These are phyloP conservation scores for Amaranthus tricolor DNA, from an alignment of 179 eudicot genomes.

Conservation along the genomic window DNA sequence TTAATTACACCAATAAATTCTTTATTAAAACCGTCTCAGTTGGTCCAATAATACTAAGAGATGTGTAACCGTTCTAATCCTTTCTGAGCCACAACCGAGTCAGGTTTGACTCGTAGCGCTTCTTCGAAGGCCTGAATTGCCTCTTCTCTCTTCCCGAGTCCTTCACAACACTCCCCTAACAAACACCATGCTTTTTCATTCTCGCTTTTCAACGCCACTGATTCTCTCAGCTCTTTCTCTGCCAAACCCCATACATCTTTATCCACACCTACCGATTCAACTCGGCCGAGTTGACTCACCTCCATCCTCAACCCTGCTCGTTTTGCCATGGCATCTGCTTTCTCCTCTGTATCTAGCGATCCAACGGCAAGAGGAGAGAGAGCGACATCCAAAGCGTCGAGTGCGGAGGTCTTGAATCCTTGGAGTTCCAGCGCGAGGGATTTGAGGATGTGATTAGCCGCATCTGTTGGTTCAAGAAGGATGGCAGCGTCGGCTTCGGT, in stretches of 20 bases:
- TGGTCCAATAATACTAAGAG: too few relatives aligned
- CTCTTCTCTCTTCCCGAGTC: conserved; percentile 20
- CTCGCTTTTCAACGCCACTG: conserved; percentile 28
- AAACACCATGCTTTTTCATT: conserved; percentile 34
- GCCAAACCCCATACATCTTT: conserved; percentile 34
- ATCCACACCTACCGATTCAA: conserved; percentile 27
- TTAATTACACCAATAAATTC: too few relatives aligned
- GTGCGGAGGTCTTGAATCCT: conserved; percentile 66
- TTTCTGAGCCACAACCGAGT: conserved; percentile 13
- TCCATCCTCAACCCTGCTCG: conserved; percentile 63
- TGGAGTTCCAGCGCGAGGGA: conserved; percentile 60
- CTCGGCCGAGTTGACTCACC: conserved; percentile 29
- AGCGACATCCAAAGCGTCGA: conserved; percentile 54
- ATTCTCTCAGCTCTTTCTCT: conserved; percentile 39
- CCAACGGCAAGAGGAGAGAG: conserved; percentile 61
- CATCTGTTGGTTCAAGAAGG: conserved; percentile 56
- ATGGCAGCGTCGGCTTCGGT: conserved; percentile 66
- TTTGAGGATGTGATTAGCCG: conserved; percentile 75
- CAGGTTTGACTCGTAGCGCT: conserved; percentile 26
- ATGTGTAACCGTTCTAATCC: conserved; percentile 23
- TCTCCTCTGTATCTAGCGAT: conserved; percentile 53
- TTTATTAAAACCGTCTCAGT: too few relatives aligned
- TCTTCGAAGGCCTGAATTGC: conserved; percentile 35
- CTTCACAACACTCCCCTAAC: conserved; percentile 37
- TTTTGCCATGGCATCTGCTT: conserved; percentile 64